These are phyloP conservation scores for Flueggea neowawraea DNA, from an alignment of 441 rosid species.

Conservation along the genomic window DNA sequence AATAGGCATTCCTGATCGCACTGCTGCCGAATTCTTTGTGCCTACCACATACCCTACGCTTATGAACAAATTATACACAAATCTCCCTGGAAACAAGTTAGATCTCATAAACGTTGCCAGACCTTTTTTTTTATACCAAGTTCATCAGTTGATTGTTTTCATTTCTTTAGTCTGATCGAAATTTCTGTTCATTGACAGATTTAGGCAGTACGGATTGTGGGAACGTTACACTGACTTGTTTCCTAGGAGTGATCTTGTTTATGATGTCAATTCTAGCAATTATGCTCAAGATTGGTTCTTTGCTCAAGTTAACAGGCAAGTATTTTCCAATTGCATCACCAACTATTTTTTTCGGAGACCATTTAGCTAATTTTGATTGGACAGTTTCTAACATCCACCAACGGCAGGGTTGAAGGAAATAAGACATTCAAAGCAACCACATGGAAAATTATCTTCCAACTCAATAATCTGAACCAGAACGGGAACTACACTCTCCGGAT, in stretches of 20 bases:
- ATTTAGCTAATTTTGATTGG: conserved; percentile 18
- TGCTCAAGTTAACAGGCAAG: conserved; percentile 58
- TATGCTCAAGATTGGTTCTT: conserved; percentile 52
- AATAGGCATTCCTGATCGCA: conserved; percentile 73
- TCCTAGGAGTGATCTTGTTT: conserved; percentile 44
- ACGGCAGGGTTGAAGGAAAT: conserved; percentile 10
- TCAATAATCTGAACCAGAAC: conserved; percentile 17
- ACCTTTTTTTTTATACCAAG: not conserved
- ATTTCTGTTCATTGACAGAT: conserved; percentile 25
- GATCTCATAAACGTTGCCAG: not conserved
- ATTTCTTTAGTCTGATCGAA: not conserved
- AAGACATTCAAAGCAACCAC: conserved; percentile 34
- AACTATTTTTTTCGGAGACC: not conserved
- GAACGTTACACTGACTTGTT: conserved; percentile 55
- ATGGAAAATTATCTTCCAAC: conserved; percentile 61
- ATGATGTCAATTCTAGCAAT: conserved; percentile 37
- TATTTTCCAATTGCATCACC: conserved; percentile 28
- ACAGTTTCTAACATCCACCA: conserved; percentile 44
- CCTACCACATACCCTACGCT: conserved; percentile 62
- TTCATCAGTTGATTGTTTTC: not conserved
- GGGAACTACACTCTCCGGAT: conserved; percentile 60
- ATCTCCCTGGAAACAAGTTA: conserved; percentile 61
- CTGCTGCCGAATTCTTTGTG: conserved; percentile 74
- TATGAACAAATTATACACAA: conserved; percentile 50
- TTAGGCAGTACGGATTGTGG: conserved; percentile 77